Evolutionary conservation across 352 stramenopile genomes (phyloP), one percentile per base, ranked within the genome.

Genomic region (Phytophthora pluvialis): DNA sequence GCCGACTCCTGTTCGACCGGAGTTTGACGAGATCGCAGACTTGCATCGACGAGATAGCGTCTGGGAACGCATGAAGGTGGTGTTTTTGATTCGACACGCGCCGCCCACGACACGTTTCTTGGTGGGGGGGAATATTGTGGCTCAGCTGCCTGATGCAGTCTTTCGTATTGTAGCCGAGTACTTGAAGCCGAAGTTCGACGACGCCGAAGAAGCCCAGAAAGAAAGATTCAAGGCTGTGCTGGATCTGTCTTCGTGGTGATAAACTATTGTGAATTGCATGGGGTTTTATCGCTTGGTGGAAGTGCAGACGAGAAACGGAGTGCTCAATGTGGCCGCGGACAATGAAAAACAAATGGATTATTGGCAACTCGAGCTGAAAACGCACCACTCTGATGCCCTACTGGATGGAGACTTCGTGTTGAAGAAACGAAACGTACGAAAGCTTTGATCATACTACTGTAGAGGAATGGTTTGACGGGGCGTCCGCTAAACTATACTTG

Each of bases 181-280:
- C 31, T 35, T 71, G 11, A 71, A 66, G n/a, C 55, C 64, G 9
- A 53, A 42, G 11, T 72, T 72, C 54, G 21, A 72, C 21, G 64
- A 72, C n/a, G 57, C 44, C 0, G 64, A 67, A 42, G 57, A 72
- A 38, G 57, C 57, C 1, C 64, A 72, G 64, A 72, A 63, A 11
- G 64, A 67, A 13, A 25, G 64, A 26, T 72, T 72, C 25, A 67
- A 72, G 31, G 26, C 49, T n/a, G 57, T 63, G 13, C 33, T 72
- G 4, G 57, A 66, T 31, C 15, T 59, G 15, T 63, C 64, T 2
- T 58, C 64, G 15, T 71, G 63, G 63, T 71, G n/a, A n/a, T n/a
- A n/a, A n/a, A n/a, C n/a, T n/a, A n/a, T n/a, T n/a, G n/a, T n/a
- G n/a, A n/a, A n/a, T n/a, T n/a, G n/a, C n/a, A n/a, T n/a, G n/a